phyloP scores from a whole-genome alignment of 306 rosid species.

The Trichosanthes cucumerina region DNA sequence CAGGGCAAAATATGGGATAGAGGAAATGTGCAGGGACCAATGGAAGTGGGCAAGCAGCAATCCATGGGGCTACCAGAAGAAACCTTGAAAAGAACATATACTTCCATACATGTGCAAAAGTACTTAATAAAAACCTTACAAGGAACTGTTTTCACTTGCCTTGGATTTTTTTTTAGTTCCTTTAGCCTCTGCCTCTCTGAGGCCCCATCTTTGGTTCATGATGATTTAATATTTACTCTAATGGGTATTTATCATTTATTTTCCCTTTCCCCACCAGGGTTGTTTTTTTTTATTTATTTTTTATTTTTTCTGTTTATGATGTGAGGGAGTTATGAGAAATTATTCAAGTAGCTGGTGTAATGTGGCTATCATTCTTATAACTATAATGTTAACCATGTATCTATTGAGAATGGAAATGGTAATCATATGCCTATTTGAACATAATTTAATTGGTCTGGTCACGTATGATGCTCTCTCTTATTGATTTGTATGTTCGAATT shows the following conservation, averaged over 20 bases:
- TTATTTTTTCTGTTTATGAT: too few species aligned
- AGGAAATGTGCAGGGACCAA: constrained; percentile 96
- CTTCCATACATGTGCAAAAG: background rate
- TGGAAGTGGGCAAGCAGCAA: constrained; percentile 94
- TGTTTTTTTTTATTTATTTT: too few species aligned
- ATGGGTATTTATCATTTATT: background rate
- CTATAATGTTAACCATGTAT: too few species aligned
- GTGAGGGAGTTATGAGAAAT: background rate
- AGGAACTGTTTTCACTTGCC: background rate
- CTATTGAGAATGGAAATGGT: too few species aligned
- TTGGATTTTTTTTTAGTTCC: background rate
- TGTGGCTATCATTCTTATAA: background rate
- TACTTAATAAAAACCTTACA: background rate
- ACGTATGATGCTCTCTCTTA: too few species aligned
- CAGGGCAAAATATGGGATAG: constrained; percentile 52
- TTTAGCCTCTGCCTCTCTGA: background rate
- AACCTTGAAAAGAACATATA: constrained; percentile 19
- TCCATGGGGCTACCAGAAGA: constrained; percentile 65
- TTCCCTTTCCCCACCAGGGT: background rate
- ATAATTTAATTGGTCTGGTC: too few species aligned
- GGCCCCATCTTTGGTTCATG: background rate
- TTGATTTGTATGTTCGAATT: too few species aligned
- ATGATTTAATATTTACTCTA: background rate
- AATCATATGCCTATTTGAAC: background rate
- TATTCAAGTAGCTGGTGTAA: background rate